These are phyloP conservation scores for Funneliformis geosporum DNA, from an alignment of 192 early-diverging fungal species.

Conservation along the genomic window DNA sequence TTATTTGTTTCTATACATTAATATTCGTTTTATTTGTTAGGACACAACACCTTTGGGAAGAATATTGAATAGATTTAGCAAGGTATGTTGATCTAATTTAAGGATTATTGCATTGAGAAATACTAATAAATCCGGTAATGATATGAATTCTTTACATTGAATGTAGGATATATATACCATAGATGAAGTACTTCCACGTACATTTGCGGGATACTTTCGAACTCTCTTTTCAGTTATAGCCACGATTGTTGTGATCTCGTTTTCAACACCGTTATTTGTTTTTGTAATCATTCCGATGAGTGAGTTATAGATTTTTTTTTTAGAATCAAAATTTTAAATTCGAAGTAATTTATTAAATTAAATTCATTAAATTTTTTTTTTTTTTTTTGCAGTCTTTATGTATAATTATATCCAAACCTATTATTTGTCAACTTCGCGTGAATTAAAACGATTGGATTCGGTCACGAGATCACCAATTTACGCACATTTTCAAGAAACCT, in stretches of 20 bases:
- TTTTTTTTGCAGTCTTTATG: conserved; percentile 42
- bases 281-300: conserved; percentile 11
- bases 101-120: conserved; percentile 46
- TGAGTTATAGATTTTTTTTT: conserved; percentile 35
- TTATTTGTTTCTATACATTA: background rate
- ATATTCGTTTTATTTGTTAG: conserved; percentile 4
- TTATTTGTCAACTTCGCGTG: conserved; percentile 77
- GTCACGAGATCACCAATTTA: conserved; percentile 74
- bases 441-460: conserved; percentile 88
- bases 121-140: background rate
- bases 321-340: background rate
- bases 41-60: conserved; percentile 77
- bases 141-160: conserved; percentile 35
- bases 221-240: conserved; percentile 48
- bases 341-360: conserved; percentile 6
- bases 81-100: conserved; percentile 61
- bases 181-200: conserved; percentile 67
- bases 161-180: conserved; percentile 46
- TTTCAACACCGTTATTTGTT: conserved; percentile 20
- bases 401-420: conserved; percentile 64
- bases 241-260: conserved; percentile 43
- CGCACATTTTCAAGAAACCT: conserved; percentile 79
- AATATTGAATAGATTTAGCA: conserved; percentile 76
- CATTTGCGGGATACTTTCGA: conserved; percentile 53
- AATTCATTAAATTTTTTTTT: conserved; percentile 47